phyloP scores from a whole-genome alignment of 192 early-diverging fungal species.

The Coemansia sp. region DNA sequence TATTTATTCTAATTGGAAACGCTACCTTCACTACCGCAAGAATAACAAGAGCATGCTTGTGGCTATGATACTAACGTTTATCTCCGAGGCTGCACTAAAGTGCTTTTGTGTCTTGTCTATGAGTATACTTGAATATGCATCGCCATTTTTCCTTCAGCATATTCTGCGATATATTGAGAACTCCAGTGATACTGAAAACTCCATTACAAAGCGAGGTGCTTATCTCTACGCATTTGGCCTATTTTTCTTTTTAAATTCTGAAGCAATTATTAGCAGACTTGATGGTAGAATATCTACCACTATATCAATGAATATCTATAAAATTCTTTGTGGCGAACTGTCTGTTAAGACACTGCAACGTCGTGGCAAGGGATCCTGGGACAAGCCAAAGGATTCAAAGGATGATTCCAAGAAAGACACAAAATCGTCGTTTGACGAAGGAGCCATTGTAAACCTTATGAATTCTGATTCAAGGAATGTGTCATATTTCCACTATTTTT shows the following conservation, averaged over 20 bases:
- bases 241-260: constrained; percentile 39
- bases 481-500: constrained; percentile 40
- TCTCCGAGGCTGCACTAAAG: constrained; percentile 31
- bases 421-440: constrained; percentile 35
- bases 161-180: constrained; percentile 55
- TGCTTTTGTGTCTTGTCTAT: constrained; percentile 15
- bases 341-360: constrained; percentile 59
- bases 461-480: constrained; percentile 62
- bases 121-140: constrained; percentile 40
- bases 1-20: constrained; percentile 14
- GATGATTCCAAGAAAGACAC: constrained; percentile 12
- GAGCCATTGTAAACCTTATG: constrained; percentile 66
- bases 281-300: constrained; percentile 58
- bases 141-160: constrained; percentile 57
- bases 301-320: constrained; percentile 57
- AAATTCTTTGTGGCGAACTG: constrained; percentile 60
- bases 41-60: constrained; percentile 7
- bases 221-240: constrained; percentile 64
- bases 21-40: constrained; percentile 3
- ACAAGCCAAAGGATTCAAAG: constrained; percentile 31
- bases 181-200: constrained; percentile 17
- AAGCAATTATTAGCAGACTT: constrained; percentile 51
- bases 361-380: constrained; percentile 29
- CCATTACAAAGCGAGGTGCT: constrained; percentile 15
- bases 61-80: constrained; percentile 37